Evolutionary conservation across 2,329 filamentous ascomycete genomes (phyloP), one percentile per base, ranked within the genome.

Genomic region (Elsinoe necatrix): DNA sequence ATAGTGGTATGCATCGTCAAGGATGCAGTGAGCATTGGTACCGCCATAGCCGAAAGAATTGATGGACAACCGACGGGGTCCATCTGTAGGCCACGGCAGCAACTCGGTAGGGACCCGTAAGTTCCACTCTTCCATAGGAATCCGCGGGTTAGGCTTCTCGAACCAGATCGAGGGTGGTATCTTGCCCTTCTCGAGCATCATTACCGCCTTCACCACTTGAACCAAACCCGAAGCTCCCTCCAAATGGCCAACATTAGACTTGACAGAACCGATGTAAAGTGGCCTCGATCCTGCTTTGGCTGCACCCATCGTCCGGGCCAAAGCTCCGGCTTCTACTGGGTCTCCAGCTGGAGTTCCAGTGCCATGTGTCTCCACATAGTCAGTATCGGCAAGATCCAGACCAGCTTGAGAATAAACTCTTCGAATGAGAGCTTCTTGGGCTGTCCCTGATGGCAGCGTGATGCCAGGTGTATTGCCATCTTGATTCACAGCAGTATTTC

Each of bases 381-480:
- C 14, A 12, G 55, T 57, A 0, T 52, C 31, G 3, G 18, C 23
- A 7, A 59, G 57, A 55, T 72, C 65, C 2, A 74, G 65, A 0
- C 69, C 69, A 2, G 68, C 69, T 4, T 61, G 63, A 16, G 54
- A 55, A 60, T 77, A 76, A 0, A 67, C 68, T 0, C 66, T 29
- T 2, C 62, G 60, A 23, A 73, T 72, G 18, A 74, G 57, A 0
- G 59, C 58, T 2, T 60, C 64, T 60, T 77, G 75, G 0, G 72
- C 67, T 3, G 61, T 58, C 3, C 63, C 55, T 20, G 63, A 69
- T 12, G 73, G 73, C 59, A 71, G 60, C 1, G 72, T 75, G 12
- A 77, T 68, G 2, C 73, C 72, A 1, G 62, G 58, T 0, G 71
- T 73, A 1, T 59, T 60, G 1, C 74, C 74, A 48, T 75, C 73